Evolutionary conservation across 2,329 filamentous ascomycete species (phyloP).

Genomic region (Cytospora piceicola): DNA sequence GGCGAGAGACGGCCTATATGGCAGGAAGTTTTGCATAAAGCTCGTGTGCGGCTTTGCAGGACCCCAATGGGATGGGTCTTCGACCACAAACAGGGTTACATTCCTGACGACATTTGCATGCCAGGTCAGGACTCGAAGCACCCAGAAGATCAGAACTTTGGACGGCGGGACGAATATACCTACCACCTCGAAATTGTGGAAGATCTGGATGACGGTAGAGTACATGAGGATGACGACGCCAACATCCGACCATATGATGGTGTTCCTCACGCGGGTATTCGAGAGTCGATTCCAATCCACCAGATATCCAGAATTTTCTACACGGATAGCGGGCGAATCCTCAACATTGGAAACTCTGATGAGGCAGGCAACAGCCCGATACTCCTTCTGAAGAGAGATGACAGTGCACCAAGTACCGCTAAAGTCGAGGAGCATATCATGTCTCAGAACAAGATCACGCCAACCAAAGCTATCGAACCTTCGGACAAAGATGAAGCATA

Average conservation of each 20-base stretch:
- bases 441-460: background rate
- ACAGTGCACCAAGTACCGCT: slow-evolving; percentile 64
- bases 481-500: slow-evolving; percentile 31
- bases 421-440: slow-evolving; percentile 33
- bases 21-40: slow-evolving; percentile 97
- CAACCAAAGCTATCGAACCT: slow-evolving; percentile 5
- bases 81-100: slow-evolving; percentile 42
- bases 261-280: slow-evolving; percentile 50
- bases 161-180: slow-evolving; percentile 55
- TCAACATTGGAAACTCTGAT: slow-evolving; percentile 69
- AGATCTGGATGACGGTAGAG: slow-evolving; percentile 67
- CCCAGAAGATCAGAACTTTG: slow-evolving; percentile 33
- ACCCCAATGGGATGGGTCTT: slow-evolving; percentile 62
- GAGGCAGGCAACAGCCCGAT: slow-evolving; percentile 69
- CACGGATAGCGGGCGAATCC: slow-evolving; percentile 83
- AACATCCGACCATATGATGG: slow-evolving; percentile 44
- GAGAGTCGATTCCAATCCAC: slow-evolving; percentile 57
- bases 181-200: slow-evolving; percentile 85
- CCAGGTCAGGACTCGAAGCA: slow-evolving; percentile 6
- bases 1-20: slow-evolving; percentile 73
- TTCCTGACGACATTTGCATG: slow-evolving; percentile 27
- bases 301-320: slow-evolving; percentile 90
- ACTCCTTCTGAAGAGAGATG: slow-evolving; percentile 73
- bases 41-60: slow-evolving; percentile 77
- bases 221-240: slow-evolving; percentile 49